Base-by-base conservation (phyloP, 2,329 filamentous ascomycete genomes). In the Simplicillium sp. region DNA sequence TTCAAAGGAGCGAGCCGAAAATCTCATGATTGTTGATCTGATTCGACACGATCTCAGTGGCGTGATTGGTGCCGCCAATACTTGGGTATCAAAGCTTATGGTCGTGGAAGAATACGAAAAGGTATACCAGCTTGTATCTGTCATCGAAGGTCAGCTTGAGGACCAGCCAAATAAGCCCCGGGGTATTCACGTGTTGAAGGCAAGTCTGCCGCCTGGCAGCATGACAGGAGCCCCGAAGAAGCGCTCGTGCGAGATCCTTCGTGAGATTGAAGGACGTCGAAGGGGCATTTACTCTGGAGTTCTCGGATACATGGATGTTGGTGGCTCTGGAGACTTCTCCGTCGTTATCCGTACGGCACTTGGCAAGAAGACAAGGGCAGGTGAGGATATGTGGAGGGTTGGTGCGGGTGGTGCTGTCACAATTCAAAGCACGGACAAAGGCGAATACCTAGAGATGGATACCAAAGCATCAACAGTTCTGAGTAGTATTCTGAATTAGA, bases 161-260 rank as follows among this genome's bases (percentile, higher is more conserved):
- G 17, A 29, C 3, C n/a, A 14, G 14, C 33, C 9, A 17, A 3
- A 38, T 12, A 12, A 13, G 20, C 40, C 15, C 32, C 38, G 79
- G 48, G 81, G 77, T 6, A 63, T 82, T 31, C 71, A 79, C 35
- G 75, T 82, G 8, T 67, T 87, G 2, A 68, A 73, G 12, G 60
- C 69, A 16, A 78, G 73, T 16, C 64, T 87, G 2, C 82, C 83
- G 0, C 80, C 82, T 0, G 83, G 83, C 2, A 80, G 74, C 35
- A 87, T 87, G 83, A 87, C 82, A 1, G 83, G 83, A 13, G 82
- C 82, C 0, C 83, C 82, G 0, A 87, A 87, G 59, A 80, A 82
- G 53, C 68, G 82, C 6, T 81, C 75, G 12, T 85, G 82, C 54
- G 73, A 84, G 58, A 68, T 86, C 25, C 66, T 87, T 9, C 62